Base-by-base conservation (phyloP, 2,329 filamentous ascomycete genomes). In the Penicillium sp. region DNA sequence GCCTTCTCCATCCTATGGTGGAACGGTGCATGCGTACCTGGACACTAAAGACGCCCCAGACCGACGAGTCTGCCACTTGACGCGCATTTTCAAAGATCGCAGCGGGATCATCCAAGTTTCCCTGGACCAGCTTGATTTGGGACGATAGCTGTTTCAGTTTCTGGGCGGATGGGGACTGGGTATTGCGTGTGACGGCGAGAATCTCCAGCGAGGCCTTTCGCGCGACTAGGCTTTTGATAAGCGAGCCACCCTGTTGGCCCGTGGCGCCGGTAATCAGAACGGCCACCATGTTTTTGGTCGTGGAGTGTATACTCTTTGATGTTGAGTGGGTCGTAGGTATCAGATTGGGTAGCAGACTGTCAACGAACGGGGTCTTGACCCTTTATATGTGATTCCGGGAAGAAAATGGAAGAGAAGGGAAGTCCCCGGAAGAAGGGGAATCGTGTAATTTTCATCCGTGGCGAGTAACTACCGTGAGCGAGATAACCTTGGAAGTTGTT, bases 21-120 rank as follows among this genome's bases (percentile, higher is more conserved):
- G 26, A 14, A 16, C 5, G 20, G 15, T 7, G 10, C 7, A 15
- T 17, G 20, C 37, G 8, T 36, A 78, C 67, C 62, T 81, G 78
- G 0, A 84, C 78, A 17, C 74, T 78, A 62, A 77, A 84, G 4
- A 84, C 79, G 3, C 78, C 79, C 73, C 75, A 79, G 41, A 81
- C 70, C 2, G 69, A 63, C 13, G 36, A 31, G 9, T 56, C 45
- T 1, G 60, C 57, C 16, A 63, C 59, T 2, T 62, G 53, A 21
- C 65, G 62, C 4, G 70, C 73, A 18, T 64, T 64, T 21, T 62
- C 48, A 50, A 83, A 82, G 13, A 83, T 71, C 0, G 56, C 63
- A 0, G 65, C 59, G 0, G 72, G 60, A 26, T 81, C 65, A 37
- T 77, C 67, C 9, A 84, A 63, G 45, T 83, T 68, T 6, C 81